Conservation (phyloP, 768 basidiomycete genomes). For the Boletellus sp. region DNA sequence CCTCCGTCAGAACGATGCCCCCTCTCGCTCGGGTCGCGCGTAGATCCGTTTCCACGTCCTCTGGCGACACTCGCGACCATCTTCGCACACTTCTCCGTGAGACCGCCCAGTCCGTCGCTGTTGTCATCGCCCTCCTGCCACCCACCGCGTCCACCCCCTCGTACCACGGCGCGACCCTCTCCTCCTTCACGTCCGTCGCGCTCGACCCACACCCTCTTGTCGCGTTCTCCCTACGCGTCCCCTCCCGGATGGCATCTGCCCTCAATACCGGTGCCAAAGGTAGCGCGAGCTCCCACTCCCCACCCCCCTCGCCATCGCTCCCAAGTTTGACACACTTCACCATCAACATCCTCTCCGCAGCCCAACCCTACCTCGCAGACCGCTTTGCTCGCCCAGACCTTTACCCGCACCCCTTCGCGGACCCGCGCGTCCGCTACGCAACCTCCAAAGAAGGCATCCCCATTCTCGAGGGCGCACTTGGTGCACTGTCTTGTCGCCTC, state of each 20-base stretch:
- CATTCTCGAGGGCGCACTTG: conserved; percentile 56
- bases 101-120: conserved; percentile 81
- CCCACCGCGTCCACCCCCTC: not conserved
- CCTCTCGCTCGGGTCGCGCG: not conserved
- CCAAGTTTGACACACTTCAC: conserved; percentile 50
- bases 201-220: conserved; percentile 87
- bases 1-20: too few relatives aligned
- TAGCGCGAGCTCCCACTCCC: not conserved
- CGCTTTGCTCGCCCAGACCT: conserved; percentile 73
- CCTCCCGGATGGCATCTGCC: conserved; percentile 78
- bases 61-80: conserved; percentile 13
- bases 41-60: conserved; percentile 7
- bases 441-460: conserved; percentile 55
- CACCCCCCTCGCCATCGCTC: not conserved
- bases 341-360: conserved; percentile 74
- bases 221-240: conserved; percentile 84
- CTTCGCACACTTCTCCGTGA: conserved; percentile 65
- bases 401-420: conserved; percentile 55
- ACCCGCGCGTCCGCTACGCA: conserved; percentile 33
- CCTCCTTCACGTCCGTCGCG: conserved; percentile 89
- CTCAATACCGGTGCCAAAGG: conserved; percentile 35
- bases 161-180: conserved; percentile 90
- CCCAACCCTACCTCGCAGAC: conserved; percentile 59
- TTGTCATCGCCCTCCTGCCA: conserved; percentile 74
- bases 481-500: conserved; percentile 69